Evolutionary conservation across 805 yeast genomes (phyloP).

Genomic region (Hanseniaspora vineae): DNA sequence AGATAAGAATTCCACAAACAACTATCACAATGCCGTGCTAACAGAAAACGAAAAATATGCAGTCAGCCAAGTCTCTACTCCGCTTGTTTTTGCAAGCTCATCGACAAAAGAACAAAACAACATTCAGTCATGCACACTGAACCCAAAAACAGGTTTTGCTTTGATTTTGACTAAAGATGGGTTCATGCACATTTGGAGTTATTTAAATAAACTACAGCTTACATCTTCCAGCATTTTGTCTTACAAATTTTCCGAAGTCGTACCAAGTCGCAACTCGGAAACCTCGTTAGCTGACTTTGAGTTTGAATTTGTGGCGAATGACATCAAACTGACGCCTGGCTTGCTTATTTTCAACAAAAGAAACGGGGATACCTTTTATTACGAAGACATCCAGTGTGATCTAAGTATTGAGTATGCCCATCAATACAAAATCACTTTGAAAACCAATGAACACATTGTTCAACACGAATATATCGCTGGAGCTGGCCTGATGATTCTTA

Average conservation of each 20-base stretch:
- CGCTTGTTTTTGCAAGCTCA: slow-evolving; percentile 8
- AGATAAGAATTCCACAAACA: background rate
- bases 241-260: background rate
- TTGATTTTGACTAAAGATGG: background rate
- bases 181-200: background rate
- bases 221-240: background rate
- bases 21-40: slow-evolving; percentile 5
- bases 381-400: slow-evolving; percentile 36
- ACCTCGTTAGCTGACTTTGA: background rate
- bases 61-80: too few species aligned
- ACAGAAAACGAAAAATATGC: slow-evolving; percentile 21
- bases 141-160: background rate
- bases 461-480: background rate
- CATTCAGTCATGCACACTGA: background rate
- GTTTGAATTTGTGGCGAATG: background rate
- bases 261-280: background rate
- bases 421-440: background rate
- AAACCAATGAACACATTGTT: background rate
- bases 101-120: background rate
- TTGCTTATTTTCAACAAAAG: slow-evolving; percentile 48
- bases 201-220: background rate
- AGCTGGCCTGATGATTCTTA: background rate
- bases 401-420: background rate
- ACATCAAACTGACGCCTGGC: slow-evolving; percentile 42
- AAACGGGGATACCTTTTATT: slow-evolving; percentile 50